Percentiles rank a stretch among this genome's conserved stretches.
These are phyloP conservation scores for Zostera marina DNA, from an alignment of 116 monocot species.

Conservation along the genomic window DNA sequence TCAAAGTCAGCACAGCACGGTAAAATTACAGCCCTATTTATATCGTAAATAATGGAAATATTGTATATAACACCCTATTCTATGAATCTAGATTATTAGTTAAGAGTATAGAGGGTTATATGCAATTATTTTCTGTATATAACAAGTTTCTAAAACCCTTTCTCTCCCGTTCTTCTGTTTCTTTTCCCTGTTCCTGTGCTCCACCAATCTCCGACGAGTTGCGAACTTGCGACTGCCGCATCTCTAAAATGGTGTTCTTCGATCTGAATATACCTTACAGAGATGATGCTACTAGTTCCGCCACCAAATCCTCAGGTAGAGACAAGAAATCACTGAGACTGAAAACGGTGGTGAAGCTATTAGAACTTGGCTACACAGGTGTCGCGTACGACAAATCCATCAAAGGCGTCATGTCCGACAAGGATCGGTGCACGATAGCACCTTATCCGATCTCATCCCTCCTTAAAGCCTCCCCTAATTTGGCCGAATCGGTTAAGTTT, in stretches of 20 bases:
- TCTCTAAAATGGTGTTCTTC: conserved; percentile 41
- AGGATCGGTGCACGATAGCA: conserved; percentile 31
- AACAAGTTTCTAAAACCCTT: too few relatives aligned
- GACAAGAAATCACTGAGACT: conserved; percentile 17
- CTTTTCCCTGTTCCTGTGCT: too few relatives aligned
- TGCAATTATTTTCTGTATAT: too few relatives aligned
- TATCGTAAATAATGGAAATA: too few relatives aligned
- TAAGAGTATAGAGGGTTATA: too few relatives aligned
- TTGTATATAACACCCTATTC: too few relatives aligned
- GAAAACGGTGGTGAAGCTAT: conserved; percentile 28
- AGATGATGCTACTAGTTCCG: conserved; percentile 6
- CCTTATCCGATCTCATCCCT: conserved; percentile 24
- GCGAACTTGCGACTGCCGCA: too few relatives aligned
- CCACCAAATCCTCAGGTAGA: neutral
- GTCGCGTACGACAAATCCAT: conserved; percentile 57
- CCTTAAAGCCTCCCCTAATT: conserved; percentile 15
- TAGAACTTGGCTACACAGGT: conserved; percentile 79
- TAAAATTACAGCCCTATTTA: too few relatives aligned
- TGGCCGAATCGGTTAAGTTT: conserved; percentile 18
- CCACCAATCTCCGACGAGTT: too few relatives aligned
- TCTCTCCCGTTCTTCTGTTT: too few relatives aligned
- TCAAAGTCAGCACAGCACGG: too few relatives aligned
- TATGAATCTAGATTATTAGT: too few relatives aligned
- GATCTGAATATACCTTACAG: conserved; percentile 56
- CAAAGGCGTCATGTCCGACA: conserved; percentile 53